These are phyloP conservation scores for Sporodiniella umbellata DNA, from an alignment of 371 early-diverging fungal genomes.

Conservation along the genomic window DNA sequence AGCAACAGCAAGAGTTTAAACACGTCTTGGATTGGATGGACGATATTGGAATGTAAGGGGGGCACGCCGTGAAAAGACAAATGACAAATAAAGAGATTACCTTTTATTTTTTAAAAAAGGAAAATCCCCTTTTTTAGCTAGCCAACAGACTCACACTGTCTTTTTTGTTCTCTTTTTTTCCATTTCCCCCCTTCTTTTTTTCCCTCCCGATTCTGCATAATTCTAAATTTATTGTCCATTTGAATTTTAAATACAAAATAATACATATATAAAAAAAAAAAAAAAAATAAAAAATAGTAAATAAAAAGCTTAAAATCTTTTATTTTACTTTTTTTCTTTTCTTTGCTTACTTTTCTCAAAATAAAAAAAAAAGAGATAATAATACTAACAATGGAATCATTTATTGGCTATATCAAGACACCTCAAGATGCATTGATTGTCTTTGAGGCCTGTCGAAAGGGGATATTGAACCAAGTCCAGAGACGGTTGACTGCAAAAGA, in stretches of 20 bases:
- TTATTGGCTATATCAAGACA: constrained; percentile 71
- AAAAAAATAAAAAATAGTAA: neutral
- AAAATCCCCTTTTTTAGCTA: no score
- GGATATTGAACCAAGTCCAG: constrained; percentile 63
- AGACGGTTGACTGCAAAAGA: constrained; percentile 78
- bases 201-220: no score
- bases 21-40: constrained; percentile 28
- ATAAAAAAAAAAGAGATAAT: neutral
- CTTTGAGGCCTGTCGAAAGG: constrained; percentile 78
- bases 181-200: no score
- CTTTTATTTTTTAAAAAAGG: no score
- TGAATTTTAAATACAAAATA: no score
- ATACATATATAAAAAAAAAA: no score
- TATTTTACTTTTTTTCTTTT: constrained; percentile 1
- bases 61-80: no score
- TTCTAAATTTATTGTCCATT: neutral
- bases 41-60: constrained; percentile 23
- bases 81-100: no score
- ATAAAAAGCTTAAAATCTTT: neutral
- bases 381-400: constrained; percentile 62
- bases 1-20: constrained; percentile 5
- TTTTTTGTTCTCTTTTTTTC: no score
- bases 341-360: constrained; percentile 7
- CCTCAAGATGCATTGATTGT: constrained; percentile 78
- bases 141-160: no score